Conservation (phyloP, 2,329 filamentous ascomycete genomes). For the Blumeria hordei region DNA sequence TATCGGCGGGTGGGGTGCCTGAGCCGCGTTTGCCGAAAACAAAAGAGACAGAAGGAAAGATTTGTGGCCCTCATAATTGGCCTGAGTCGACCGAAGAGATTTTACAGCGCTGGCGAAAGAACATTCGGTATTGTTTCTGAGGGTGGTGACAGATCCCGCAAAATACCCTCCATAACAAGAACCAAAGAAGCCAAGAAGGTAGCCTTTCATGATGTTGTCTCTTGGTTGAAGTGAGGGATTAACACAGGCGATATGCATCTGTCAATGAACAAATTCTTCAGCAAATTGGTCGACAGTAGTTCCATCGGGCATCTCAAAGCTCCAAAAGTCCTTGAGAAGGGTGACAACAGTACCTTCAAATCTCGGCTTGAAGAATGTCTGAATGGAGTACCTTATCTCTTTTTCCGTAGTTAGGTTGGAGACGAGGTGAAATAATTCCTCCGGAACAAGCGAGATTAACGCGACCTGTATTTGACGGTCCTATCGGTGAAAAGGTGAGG, state of each 20-base stretch:
- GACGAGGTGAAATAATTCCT: not conserved
- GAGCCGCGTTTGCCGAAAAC: not conserved
- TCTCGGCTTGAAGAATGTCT: not conserved
- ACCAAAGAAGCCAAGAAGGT: not conserved
- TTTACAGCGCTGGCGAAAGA: not conserved
- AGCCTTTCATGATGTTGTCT: not conserved
- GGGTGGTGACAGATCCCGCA: not conserved
- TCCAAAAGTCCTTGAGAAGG: not conserved
- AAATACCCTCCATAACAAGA: not conserved
- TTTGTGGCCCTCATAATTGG: not conserved
- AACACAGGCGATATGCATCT: not conserved
- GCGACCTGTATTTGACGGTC: not conserved
- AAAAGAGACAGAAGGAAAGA: not conserved
- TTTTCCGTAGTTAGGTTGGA: not conserved
- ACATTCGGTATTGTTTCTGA: not conserved
- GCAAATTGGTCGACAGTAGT: not conserved
- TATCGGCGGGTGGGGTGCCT: not conserved
- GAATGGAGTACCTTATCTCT: not conserved
- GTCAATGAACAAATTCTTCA: not conserved
- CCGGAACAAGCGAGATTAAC: not conserved
- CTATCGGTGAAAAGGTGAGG: too few relatives aligned
- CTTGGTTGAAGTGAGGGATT: not conserved
- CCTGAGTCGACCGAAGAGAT: not conserved
- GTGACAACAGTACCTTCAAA: not conserved
- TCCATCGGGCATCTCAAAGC: not conserved